Evolutionary conservation across 108 stramenopile genomes (phyloP).

Genomic region (Cyclostephanos tholiformis): DNA sequence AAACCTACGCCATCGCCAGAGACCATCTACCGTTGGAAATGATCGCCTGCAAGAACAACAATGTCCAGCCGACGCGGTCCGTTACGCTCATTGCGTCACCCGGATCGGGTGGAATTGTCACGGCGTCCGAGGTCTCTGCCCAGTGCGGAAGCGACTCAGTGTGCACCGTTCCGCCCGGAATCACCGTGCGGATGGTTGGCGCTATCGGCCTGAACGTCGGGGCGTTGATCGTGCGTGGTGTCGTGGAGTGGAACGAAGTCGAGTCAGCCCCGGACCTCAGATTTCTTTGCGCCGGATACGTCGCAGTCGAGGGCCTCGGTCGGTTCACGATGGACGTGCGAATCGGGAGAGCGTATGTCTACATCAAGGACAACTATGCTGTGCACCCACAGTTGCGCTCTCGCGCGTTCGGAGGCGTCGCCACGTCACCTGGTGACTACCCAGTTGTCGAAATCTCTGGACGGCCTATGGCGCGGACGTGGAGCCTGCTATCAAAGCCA

Average conservation of each 20-base stretch:
- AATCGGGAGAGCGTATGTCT: conserved; percentile 48
- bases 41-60: neutral
- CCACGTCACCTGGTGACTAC: conserved; percentile 14
- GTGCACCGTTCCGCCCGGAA: conserved; percentile 51
- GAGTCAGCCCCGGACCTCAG: conserved; percentile 22
- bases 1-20: conserved; percentile 5
- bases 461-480: conserved; percentile 47
- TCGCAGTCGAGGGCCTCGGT: conserved; percentile 54
- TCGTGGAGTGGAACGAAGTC: conserved; percentile 49
- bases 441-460: conserved; percentile 40
- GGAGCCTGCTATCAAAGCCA: conserved; percentile 53
- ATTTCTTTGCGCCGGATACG: conserved; percentile 63
- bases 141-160: conserved; percentile 25
- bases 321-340: conserved; percentile 34
- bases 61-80: neutral
- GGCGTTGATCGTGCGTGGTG: conserved; percentile 54
- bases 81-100: neutral
- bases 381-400: conserved; percentile 40
- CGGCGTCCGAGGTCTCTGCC: conserved; percentile 4
- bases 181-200: conserved; percentile 31
- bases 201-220: conserved; percentile 46
- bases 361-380: conserved; percentile 64
- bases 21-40: neutral
- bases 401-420: conserved; percentile 47
- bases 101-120: neutral